Evolutionary conservation across 129 eudicot genomes (phyloP), one percentile per base, ranked within the genome.

Genomic region (Calendula officinalis): DNA sequence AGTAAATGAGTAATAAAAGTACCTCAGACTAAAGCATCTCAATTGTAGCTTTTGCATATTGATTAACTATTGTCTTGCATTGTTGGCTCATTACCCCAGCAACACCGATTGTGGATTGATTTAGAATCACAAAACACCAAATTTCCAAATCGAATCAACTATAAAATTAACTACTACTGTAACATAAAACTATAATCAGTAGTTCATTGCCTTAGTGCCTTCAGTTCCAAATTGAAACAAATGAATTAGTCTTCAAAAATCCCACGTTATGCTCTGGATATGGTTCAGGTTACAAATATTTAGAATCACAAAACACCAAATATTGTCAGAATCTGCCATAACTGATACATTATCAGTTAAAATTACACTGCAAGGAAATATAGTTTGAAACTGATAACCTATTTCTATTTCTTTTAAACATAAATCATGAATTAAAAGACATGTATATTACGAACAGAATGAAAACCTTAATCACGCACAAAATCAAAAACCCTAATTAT

Each of bases 71-170:
- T 5, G 95, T 65, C 79, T 83, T 94, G 86, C 99, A 94, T 80
- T 94, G 95, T 78, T 83, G 91, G 83, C 95, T 94, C 62, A 88
- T 78, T 43, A 94, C 88, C 60, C 99, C 99, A 45, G 89, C 60
- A 70, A 97, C 99, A 73, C 99, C 99, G 78, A 94, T 94, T 17
- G 92, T 82, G 95, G 69, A n/a, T 94, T 94, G 61, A 94, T 86
- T 78, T 83, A n/a, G n/a, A n/a, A n/a, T n/a, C n/a, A n/a, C n/a
- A n/a, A n/a, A n/a, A n/a, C n/a, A n/a, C n/a, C n/a, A n/a, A 66
- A n/a, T 13, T 41, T 53, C 30, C 46, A 56, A 43, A 55, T 56
- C 65, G n/a, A 48, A 56, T 4, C 46, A 68, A 34, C 47, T 34
- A 43, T 0, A 49, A n/a, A 47, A 47, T 42, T 14, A 47, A 51